Evolutionary conservation across 495 filamentous ascomycete genomes (phyloP), one percentile per base, ranked within the genome.

Genomic region (Filosporella fistucella): DNA sequence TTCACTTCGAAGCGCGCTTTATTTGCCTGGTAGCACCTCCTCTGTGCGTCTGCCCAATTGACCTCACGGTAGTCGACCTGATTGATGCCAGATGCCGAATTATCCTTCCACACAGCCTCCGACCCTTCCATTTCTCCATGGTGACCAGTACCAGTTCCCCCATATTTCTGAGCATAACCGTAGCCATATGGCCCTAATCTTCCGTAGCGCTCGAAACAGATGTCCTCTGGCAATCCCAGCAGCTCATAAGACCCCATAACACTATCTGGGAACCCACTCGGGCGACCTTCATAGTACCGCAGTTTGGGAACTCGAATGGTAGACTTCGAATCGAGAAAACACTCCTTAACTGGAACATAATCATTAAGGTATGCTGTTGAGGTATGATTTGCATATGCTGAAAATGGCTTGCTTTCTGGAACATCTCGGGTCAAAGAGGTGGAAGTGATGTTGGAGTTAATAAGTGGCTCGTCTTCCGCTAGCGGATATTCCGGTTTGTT

Each of bases 151-250:
- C 91, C 91, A 14, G 82, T 78, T 8, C 93, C 93, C 8, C 93
- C 93, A 58, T 75, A 79, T 51, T 76, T 76, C 14, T 71, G 63
- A 17, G 78, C 82, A 56, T 97, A 97, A 13, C 93, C 93, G 42
- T 85, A 79, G 0, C 93, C 93, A 55, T 98, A 98, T 0, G 91
- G 84, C 0, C 89, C 94, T 21, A 91, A 75, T 47, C 88, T 76
- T 9, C 94, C 93, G 64, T 85, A 94, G 2, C 93, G 78, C 43
- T 98, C 93, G 65, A 95, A 97, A 69, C 93, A 98, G 42, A 96
- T 76, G 61, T 95, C 86, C 48, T 95, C 81, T 23, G 81, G 82
- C 22, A 96, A 72, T 0, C 83, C 89, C 4, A 97, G 63, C 34
- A 94, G 67, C 4, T 84, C 76, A 60, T 96, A 85, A 0, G 85